Base-by-base conservation (phyloP, 495 filamentous ascomycete species). In the Cenococcum geophilum region DNA sequence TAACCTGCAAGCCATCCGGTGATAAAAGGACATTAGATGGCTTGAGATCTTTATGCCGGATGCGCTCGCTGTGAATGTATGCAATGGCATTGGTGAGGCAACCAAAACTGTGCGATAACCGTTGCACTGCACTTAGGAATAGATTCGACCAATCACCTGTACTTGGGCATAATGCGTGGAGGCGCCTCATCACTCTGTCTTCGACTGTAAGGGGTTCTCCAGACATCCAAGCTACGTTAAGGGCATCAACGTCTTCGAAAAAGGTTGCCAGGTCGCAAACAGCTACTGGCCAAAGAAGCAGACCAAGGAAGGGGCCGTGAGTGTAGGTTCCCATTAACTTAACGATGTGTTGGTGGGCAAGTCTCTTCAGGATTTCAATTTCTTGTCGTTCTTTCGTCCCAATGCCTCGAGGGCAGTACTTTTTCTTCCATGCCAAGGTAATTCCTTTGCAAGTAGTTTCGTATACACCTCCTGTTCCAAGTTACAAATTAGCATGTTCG, bases 271-370 rank as follows among this genome's bases (percentile, higher is more conserved):
- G 37, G 32, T 57, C 55, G 20, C 55, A 57, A 49, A 45, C 12
- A n/a, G 55, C 55, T 8, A 57, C 55, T 14, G 55, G 55, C 55
- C 55, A 57, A 14, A 57, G 34, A 20, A 57, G 55, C 8, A 57
- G 34, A 8, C 55, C 55, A 20, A 57, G 55, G 34, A 49, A 48
- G 4, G 21, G 55, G 8, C 55, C 8, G 18, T 57, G 23, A 20
- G 55, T 57, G 12, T 55, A 55, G n/a, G 51, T 55, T 18, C 51
- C 51, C 8, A 55, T 27, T 22, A 55, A 27, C 11, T 36, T 27
- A 18, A 55, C 18, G n/a, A 55, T 55, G 34, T 55, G 51, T 9
- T 27, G 51, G 51, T 55, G 51, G 5, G 21, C 12, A 1, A 55
- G 51, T 18, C 32, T 55, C 34, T 55, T 55, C 6, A 55, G 8